These are phyloP conservation scores for Malus hybrid DNA, from an alignment of 331 rosid genomes.

Conservation along the genomic window DNA sequence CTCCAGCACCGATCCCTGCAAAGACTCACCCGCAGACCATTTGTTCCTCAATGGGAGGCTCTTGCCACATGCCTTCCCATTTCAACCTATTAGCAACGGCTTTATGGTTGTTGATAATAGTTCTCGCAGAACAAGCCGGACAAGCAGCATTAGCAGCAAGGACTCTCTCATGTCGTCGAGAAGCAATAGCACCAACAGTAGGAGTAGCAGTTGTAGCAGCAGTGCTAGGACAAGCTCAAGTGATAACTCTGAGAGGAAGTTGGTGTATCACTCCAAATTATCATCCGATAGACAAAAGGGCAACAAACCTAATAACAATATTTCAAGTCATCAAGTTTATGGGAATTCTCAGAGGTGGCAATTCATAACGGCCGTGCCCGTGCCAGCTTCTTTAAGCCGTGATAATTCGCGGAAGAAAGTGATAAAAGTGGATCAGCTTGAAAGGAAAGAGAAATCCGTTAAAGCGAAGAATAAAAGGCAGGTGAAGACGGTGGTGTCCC, in stretches of 20 bases:
- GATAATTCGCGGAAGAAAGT: constrained; percentile 37
- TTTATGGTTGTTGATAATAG: not conserved
- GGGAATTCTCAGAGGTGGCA: constrained; percentile 78
- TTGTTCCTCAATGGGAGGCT: constrained; percentile 81
- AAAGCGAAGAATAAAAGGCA: constrained; percentile 11
- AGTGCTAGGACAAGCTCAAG: constrained; percentile 74
- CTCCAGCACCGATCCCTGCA: constrained; percentile 34
- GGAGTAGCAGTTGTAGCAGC: constrained; percentile 68
- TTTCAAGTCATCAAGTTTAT: constrained; percentile 19
- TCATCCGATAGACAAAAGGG: not conserved
- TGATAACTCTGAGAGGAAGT: constrained; percentile 38
- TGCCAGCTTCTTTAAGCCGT: constrained; percentile 42
- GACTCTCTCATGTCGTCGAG: constrained; percentile 55
- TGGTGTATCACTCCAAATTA: constrained; percentile 12
- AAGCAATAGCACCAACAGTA: constrained; percentile 72
- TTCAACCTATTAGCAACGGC: constrained; percentile 5
- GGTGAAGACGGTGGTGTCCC: constrained; percentile 1
- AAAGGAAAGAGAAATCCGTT: constrained; percentile 15
- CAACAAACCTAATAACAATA: not conserved
- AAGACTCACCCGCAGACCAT: constrained; percentile 76
- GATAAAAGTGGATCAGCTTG: not conserved
- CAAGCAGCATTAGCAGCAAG: constrained; percentile 53
- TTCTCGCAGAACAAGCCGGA: constrained; percentile 29
- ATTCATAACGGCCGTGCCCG: constrained; percentile 53
- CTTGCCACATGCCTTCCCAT: constrained; percentile 71